Conservation (phyloP, 1,284 basidiomycete genomes). For the Sanghuangporus baumii region DNA sequence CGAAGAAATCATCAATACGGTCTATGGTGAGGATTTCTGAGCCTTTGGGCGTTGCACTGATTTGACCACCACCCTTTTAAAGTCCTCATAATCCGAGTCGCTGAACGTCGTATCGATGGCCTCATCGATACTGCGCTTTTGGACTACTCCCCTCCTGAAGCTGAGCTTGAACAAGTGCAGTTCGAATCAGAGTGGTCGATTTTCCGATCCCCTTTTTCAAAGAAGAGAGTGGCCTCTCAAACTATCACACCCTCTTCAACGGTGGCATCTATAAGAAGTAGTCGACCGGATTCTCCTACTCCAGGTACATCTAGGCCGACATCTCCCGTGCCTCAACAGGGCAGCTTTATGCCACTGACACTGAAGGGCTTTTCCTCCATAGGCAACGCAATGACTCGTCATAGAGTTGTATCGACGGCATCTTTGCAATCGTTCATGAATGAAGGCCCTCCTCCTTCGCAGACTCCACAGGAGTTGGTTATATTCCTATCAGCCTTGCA, state of each 20-base stretch:
- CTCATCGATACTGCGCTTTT: conserved; percentile 81
- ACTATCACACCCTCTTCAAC: conserved; percentile 29
- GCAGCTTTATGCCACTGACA: conserved; percentile 35
- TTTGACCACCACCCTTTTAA: conserved; percentile 18
- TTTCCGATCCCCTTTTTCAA: conserved; percentile 67
- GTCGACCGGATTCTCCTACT: conserved; percentile 11
- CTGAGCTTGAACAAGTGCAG: conserved; percentile 76
- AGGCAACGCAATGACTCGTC: conserved; percentile 51
- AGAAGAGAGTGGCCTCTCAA: conserved; percentile 48
- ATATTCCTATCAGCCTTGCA: conserved; percentile 87
- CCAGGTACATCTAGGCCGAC: conserved; percentile 31
- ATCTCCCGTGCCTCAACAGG: conserved; percentile 39
- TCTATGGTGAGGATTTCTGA: conserved; percentile 63
- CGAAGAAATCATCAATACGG: conserved; percentile 89
- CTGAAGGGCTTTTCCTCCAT: conserved; percentile 59
- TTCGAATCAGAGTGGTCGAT: conserved; percentile 98
- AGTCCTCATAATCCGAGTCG: conserved; percentile 95
- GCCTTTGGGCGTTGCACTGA: background rate
- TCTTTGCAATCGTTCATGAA: conserved; percentile 48
- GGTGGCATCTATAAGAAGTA: conserved; percentile 26
- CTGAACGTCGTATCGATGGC: conserved; percentile 84
- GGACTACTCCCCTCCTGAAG: conserved; percentile 77
- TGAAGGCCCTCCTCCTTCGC: conserved; percentile 37
- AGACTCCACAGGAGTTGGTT: conserved; percentile 64
- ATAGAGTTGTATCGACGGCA: conserved; percentile 38